Conservation (phyloP, 257 asterid species). For the Forsythia viridissima region DNA sequence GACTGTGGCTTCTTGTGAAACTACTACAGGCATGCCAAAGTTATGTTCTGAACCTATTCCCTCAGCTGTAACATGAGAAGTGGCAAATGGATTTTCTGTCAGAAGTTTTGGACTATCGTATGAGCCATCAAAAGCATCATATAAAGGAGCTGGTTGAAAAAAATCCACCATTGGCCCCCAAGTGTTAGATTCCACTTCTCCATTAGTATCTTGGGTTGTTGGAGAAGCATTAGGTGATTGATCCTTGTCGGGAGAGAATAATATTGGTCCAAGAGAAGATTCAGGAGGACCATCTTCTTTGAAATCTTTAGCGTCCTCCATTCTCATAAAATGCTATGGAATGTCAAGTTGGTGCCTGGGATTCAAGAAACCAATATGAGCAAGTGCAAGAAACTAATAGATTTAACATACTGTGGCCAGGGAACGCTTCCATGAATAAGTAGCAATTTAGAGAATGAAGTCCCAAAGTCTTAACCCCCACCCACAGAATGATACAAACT, state of each 20-base stretch:
- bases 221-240: slow-evolving; percentile 35
- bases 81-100: slow-evolving; percentile 19
- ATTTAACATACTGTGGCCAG: background rate
- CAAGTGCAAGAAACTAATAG: background rate
- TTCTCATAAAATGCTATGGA: slow-evolving; percentile 34
- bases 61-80: slow-evolving; percentile 23
- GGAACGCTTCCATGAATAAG: too few species aligned
- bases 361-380: slow-evolving; percentile 4
- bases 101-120: slow-evolving; percentile 1
- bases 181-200: too few species aligned
- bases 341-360: slow-evolving; percentile 33
- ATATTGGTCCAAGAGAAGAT: slow-evolving; percentile 38
- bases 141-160: slow-evolving; percentile 25
- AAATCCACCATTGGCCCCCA: background rate
- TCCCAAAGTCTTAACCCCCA: too few species aligned
- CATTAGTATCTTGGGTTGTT: slow-evolving; percentile 25
- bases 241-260: slow-evolving; percentile 37
- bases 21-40: slow-evolving; percentile 20
- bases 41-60: slow-evolving; percentile 27
- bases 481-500: background rate
- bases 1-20: slow-evolving; percentile 29
- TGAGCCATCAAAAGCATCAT: background rate
- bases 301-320: slow-evolving; percentile 60
- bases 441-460: too few species aligned
- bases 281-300: slow-evolving; percentile 40